Conservation (phyloP, 306 rosid species). For the Gleditsia sinensis region DNA sequence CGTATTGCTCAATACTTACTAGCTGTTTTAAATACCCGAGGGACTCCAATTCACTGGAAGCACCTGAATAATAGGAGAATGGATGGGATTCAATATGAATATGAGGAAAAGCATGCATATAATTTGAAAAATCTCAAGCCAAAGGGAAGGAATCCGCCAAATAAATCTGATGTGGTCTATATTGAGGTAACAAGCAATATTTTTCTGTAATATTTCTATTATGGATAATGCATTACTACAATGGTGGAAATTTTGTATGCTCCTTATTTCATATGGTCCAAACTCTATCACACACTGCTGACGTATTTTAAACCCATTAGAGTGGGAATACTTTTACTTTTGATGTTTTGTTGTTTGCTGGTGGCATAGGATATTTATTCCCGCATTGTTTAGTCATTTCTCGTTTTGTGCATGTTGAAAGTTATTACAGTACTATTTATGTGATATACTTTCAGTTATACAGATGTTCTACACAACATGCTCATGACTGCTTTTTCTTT, state of each 20-base stretch:
- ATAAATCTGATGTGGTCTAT: slow-evolving; percentile 61
- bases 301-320: slow-evolving; percentile 2
- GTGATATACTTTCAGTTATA: neutral
- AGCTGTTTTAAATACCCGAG: slow-evolving; percentile 74
- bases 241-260: slow-evolving; percentile 19
- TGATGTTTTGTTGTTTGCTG: neutral
- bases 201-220: slow-evolving; percentile 6
- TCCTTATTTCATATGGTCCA: neutral
- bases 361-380: neutral
- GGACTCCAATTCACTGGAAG: slow-evolving; percentile 88
- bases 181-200: slow-evolving; percentile 57
- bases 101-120: slow-evolving; percentile 45
- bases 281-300: slow-evolving; percentile 8
- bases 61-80: slow-evolving; percentile 60
- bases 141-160: slow-evolving; percentile 51
- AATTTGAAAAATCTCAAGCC: slow-evolving; percentile 67
- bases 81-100: slow-evolving; percentile 58
- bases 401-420: slow-evolving; percentile 3
- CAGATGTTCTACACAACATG: neutral
- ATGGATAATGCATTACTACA: slow-evolving; percentile 5
- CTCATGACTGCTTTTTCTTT: neutral
- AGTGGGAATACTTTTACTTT: neutral
- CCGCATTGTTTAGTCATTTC: slow-evolving; percentile 6
- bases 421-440: neutral
- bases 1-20: slow-evolving; percentile 84